Conservation (phyloP, 1,139 yeast genomes). For the Hansenula lynferdii region DNA sequence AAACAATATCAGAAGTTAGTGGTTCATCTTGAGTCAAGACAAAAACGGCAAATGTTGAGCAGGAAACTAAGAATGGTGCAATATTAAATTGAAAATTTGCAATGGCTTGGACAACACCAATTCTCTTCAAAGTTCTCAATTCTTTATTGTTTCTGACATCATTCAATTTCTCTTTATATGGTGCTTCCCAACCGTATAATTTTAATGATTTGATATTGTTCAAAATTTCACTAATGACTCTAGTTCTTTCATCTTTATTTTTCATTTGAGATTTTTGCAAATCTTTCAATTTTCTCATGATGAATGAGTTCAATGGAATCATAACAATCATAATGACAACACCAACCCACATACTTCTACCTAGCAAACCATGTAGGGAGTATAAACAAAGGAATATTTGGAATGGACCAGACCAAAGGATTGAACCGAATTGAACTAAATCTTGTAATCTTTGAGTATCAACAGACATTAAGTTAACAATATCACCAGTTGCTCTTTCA, state of each 20-base stretch:
- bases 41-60: slow-evolving; percentile 85
- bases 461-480: slow-evolving; percentile 94
- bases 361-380: slow-evolving; percentile 72
- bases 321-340: slow-evolving; percentile 76
- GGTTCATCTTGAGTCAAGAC: slow-evolving; percentile 61
- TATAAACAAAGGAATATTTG: slow-evolving; percentile 78
- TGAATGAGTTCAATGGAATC: slow-evolving; percentile 77
- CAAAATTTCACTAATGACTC: slow-evolving; percentile 79
- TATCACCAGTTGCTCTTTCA: slow-evolving; percentile 87
- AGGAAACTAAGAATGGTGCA: slow-evolving; percentile 88
- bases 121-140: slow-evolving; percentile 66
- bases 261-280: slow-evolving; percentile 76
- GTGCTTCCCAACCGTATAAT: slow-evolving; percentile 92
- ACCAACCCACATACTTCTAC: slow-evolving; percentile 97
- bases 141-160: slow-evolving; percentile 89
- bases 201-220: slow-evolving; percentile 90
- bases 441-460: slow-evolving; percentile 95
- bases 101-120: slow-evolving; percentile 74
- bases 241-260: slow-evolving; percentile 63
- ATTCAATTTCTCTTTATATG: slow-evolving; percentile 68
- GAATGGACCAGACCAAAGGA: slow-evolving; percentile 96
- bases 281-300: slow-evolving; percentile 69
- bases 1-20: slow-evolving; percentile 85
- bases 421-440: slow-evolving; percentile 77
- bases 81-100: slow-evolving; percentile 77